phyloP scores from a whole-genome alignment of 345 rosid genomes.

The Sonneratia caseolaris region DNA sequence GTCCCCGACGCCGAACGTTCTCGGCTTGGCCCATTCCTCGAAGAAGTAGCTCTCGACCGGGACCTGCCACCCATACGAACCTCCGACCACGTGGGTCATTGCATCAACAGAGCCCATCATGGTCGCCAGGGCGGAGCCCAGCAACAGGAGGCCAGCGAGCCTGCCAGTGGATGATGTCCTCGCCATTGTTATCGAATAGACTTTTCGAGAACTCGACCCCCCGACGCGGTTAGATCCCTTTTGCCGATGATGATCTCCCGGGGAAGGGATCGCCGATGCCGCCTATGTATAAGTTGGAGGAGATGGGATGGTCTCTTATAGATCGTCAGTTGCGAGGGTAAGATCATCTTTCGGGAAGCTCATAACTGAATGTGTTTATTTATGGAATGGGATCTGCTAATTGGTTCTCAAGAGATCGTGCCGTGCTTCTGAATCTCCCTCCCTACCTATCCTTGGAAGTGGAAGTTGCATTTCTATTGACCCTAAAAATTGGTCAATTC shows the following conservation, averaged over 20 bases:
- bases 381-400: neutral
- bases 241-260: neutral
- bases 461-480: neutral
- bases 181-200: neutral
- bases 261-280: too few species aligned
- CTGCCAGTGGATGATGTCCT: neutral
- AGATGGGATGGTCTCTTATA: neutral
- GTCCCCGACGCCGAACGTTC: slow-evolving; percentile 15
- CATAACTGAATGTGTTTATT: slow-evolving; percentile 5
- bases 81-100: slow-evolving; percentile 15
- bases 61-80: slow-evolving; percentile 13
- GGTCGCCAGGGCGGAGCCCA: slow-evolving; percentile 30
- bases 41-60: slow-evolving; percentile 9
- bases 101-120: slow-evolving; percentile 7
- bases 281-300: neutral
- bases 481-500: too few species aligned
- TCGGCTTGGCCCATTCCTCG: slow-evolving; percentile 12
- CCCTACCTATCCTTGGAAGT: neutral
- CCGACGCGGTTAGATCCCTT: neutral
- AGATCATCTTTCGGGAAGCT: neutral
- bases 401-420: neutral
- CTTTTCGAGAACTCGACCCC: neutral
- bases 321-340: neutral
- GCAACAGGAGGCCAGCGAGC: slow-evolving; percentile 20
- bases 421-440: neutral